phyloP scores from a whole-genome alignment of 306 rosid species.

The Dalbergia cochinchinensis region DNA sequence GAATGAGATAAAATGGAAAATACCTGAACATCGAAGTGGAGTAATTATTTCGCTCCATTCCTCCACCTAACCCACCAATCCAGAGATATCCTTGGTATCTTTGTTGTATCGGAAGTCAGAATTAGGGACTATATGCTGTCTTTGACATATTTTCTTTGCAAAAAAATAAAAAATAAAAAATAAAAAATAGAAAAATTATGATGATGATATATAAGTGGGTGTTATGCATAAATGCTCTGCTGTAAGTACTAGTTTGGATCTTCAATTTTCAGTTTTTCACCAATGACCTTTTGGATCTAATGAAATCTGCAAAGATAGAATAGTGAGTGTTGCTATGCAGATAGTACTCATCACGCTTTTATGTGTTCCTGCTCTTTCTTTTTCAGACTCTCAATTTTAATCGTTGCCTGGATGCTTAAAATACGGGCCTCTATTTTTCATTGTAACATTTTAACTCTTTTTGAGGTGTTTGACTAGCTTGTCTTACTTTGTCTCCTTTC shows the following conservation, averaged over 20 bases:
- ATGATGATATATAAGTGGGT: background rate
- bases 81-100: too few species aligned
- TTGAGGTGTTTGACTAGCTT: background rate
- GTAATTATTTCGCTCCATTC: too few species aligned
- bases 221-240: background rate
- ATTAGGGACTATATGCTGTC: background rate
- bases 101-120: background rate
- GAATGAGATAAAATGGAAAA: too few species aligned
- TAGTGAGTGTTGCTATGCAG: background rate
- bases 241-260: constrained; percentile 27
- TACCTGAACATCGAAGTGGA: too few species aligned
- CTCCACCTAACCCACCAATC: too few species aligned
- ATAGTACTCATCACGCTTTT: constrained; percentile 6
- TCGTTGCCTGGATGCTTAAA: background rate
- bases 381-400: constrained; percentile 2
- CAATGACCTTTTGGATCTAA: constrained; percentile 32
- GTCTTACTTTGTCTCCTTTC: constrained; percentile 14
- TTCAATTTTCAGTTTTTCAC: background rate
- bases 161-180: too few species aligned
- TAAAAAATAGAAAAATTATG: constrained; percentile 24
- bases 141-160: background rate
- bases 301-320: background rate
- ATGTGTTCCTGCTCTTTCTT: constrained; percentile 2
- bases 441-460: background rate
- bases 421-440: background rate